Evolutionary conservation across 2,329 filamentous ascomycete species (phyloP).

Genomic region (Ophiostoma piceae): DNA sequence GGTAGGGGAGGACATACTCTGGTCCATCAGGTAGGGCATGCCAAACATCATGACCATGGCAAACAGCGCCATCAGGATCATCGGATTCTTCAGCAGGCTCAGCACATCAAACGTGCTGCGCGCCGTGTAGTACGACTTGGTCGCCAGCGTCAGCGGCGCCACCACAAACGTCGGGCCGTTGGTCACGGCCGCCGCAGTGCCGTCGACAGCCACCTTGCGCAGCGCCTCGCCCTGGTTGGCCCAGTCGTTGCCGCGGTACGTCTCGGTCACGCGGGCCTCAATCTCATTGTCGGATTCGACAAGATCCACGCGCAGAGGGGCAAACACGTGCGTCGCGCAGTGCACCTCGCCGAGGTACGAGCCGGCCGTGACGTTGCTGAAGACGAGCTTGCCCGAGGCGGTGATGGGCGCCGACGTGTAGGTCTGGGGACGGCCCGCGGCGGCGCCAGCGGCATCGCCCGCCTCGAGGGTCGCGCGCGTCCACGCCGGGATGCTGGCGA

Average conservation of each 20-base stretch:
- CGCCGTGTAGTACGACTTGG: slow-evolving; percentile 72
- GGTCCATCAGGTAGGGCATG: slow-evolving; percentile 92
- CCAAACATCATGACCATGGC: slow-evolving; percentile 80
- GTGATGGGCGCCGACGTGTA: slow-evolving; percentile 59
- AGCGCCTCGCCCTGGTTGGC: slow-evolving; percentile 69
- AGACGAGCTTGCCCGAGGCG: slow-evolving; percentile 65
- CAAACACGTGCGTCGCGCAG: slow-evolving; percentile 68
- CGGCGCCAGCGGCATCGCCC: slow-evolving; percentile 45
- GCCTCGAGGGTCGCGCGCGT: slow-evolving; percentile 64
- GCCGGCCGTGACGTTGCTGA: slow-evolving; percentile 63
- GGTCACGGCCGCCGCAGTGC: slow-evolving; percentile 17
- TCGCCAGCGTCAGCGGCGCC: slow-evolving; percentile 51
- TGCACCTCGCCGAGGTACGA: slow-evolving; percentile 81
- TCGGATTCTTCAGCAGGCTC: slow-evolving; percentile 82
- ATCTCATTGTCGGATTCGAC: not conserved
- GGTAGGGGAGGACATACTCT: slow-evolving; percentile 60
- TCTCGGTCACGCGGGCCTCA: slow-evolving; percentile 63
- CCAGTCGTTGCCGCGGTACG: slow-evolving; percentile 86
- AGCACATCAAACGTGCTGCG: slow-evolving; percentile 73
- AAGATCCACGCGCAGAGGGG: slow-evolving; percentile 75
- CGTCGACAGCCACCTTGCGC: slow-evolving; percentile 34
- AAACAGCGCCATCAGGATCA: slow-evolving; percentile 87
- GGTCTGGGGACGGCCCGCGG: slow-evolving; percentile 13
- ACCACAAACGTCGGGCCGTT: slow-evolving; percentile 45
- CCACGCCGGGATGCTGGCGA: slow-evolving; percentile 48